phyloP scores from a whole-genome alignment of 2,329 filamentous ascomycete genomes.

The Penicillium decumbens region DNA sequence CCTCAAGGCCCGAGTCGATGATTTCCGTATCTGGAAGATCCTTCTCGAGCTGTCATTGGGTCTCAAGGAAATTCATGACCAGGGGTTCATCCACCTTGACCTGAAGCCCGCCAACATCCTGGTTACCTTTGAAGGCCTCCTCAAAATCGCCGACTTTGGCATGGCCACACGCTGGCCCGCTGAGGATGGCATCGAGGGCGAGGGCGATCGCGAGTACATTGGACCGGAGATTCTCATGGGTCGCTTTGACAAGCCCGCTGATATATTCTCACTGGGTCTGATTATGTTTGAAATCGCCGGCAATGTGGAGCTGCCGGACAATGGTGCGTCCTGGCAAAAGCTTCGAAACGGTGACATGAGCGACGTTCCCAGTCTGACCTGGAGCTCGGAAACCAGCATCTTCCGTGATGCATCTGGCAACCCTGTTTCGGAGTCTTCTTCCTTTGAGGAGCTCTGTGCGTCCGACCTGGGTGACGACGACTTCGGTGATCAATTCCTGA shows the following conservation, averaged over 20 bases:
- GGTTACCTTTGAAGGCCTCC: conserved; percentile 61
- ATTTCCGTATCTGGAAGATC: conserved; percentile 98
- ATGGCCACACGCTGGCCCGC: conserved; percentile 76
- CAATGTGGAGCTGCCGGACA: conserved; percentile 90
- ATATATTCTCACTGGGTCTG: conserved; percentile 89
- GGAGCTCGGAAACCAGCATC: conserved; percentile 65
- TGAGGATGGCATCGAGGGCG: conserved; percentile 71
- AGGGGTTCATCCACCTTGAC: conserved; percentile 70
- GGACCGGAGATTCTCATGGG: conserved; percentile 87
- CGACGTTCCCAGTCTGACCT: conserved; percentile 82
- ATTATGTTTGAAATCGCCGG: conserved; percentile 93
- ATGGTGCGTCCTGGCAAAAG: conserved; percentile 85
- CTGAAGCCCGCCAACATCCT: conserved; percentile 63
- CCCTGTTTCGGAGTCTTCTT: conserved; percentile 49
- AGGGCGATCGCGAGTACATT: conserved; percentile 95
- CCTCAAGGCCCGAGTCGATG: conserved; percentile 79
- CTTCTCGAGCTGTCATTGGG: conserved; percentile 79
- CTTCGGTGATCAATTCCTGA: conserved; percentile 38
- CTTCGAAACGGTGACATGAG: conserved; percentile 84
- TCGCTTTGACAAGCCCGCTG: conserved; percentile 81
- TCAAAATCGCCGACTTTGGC: conserved; percentile 65
- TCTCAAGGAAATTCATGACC: conserved; percentile 81
- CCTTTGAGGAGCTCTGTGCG: conserved; percentile 43
- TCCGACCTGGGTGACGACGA: conserved; percentile 44
- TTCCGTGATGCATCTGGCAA: conserved; percentile 70